Conservation (phyloP, 2,329 filamentous ascomycete genomes). For the Fusarium anthophilum region DNA sequence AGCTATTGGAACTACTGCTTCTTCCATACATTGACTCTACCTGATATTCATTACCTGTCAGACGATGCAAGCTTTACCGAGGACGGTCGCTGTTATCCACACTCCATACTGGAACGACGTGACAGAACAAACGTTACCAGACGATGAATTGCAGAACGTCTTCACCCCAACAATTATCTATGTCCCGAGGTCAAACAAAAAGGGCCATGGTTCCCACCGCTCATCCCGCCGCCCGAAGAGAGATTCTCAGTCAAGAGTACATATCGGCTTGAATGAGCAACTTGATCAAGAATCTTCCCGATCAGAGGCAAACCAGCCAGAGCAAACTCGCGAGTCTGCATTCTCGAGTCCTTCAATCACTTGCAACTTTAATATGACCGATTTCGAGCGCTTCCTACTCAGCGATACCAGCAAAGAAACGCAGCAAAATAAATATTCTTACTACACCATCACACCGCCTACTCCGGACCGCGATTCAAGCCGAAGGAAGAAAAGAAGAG, state of each 20-base stretch:
- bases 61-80: background rate
- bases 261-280: rapidly evolving
- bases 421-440: background rate
- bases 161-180: rapidly evolving
- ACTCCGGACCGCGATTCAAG: rapidly evolving
- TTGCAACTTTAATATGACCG: background rate
- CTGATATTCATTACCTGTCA: rapidly evolving
- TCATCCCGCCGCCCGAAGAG: rapidly evolving
- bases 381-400: background rate
- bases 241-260: background rate
- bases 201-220: rapidly evolving
- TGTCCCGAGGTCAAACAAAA: rapidly evolving
- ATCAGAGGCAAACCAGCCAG: background rate
- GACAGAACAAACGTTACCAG: rapidly evolving
- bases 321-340: rapidly evolving
- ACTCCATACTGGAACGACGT: background rate
- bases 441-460: background rate
- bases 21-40: rapidly evolving
- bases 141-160: background rate
- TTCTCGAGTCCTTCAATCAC: background rate
- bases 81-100: rapidly evolving
- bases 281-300: background rate
- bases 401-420: background rate
- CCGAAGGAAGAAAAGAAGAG: background rate
- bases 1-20: rapidly evolving